These are phyloP conservation scores for Ilex paraguariensis DNA, from an alignment of 305 asterid species.

Conservation along the genomic window DNA sequence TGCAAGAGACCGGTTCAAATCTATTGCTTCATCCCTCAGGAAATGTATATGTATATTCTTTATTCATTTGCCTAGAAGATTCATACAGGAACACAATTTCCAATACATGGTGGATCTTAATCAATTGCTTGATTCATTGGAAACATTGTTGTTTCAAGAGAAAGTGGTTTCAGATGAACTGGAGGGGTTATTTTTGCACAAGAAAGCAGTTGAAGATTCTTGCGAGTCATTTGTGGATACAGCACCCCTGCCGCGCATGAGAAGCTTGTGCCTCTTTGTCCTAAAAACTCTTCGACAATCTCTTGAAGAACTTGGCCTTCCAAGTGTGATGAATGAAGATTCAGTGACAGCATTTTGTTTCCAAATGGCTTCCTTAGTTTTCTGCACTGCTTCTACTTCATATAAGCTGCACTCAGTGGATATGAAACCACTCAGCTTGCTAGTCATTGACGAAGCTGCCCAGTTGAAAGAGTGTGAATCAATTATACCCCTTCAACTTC, in stretches of 20 bases:
- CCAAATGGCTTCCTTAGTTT: slow-evolving; percentile 24
- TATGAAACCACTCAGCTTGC: slow-evolving; percentile 33
- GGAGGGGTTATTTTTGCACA: not conserved
- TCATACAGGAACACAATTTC: slow-evolving; percentile 25
- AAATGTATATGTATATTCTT: slow-evolving; percentile 29
- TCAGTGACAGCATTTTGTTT: slow-evolving; percentile 1
- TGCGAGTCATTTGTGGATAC: not conserved
- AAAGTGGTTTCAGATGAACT: slow-evolving; percentile 1
- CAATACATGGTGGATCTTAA: slow-evolving; percentile 28
- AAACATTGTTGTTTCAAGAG: slow-evolving; percentile 34
- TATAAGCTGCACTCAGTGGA: slow-evolving; percentile 32
- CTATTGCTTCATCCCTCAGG: slow-evolving; percentile 26
- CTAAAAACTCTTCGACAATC: not conserved
- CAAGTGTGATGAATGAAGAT: not conserved
- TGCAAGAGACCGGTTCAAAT: slow-evolving; percentile 28
- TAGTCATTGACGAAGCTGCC: slow-evolving; percentile 74
- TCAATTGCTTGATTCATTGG: slow-evolving; percentile 29
- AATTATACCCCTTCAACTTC: slow-evolving; percentile 55
- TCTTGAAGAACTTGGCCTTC: slow-evolving; percentile 1
- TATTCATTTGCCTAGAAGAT: slow-evolving; percentile 47
- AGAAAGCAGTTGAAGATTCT: not conserved
- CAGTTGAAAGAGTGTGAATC: slow-evolving; percentile 70
- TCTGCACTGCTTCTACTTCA: slow-evolving; percentile 60
- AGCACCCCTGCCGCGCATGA: not conserved
- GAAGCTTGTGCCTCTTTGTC: not conserved